Evolutionary conservation across 768 basidiomycete genomes (phyloP), one percentile per base, ranked within the genome.

Genomic region (Mycena filopes): DNA sequence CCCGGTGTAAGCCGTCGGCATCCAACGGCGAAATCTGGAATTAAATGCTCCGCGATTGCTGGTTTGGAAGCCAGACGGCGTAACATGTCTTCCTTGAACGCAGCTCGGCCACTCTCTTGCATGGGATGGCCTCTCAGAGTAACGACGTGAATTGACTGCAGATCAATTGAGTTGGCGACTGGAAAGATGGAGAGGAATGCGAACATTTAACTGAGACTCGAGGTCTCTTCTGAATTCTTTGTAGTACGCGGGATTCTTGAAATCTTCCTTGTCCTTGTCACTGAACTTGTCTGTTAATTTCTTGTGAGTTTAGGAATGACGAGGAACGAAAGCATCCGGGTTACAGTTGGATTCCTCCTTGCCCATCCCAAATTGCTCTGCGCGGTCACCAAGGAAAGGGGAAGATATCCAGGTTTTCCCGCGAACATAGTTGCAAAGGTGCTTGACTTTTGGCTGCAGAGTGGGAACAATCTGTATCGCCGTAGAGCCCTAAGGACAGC

Each of bases 1-100:
- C 88, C 89, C 2, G 89, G 87, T 0, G 90, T 91, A 50, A 90
- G 74, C n/a, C 89, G 81, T 28, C 88, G 81, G 74, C 89, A 91
- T 6, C 78, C 82, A 18, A 88, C 83, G 7, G 83, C 77, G 67
- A 89, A 90, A 48, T 84, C 77, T 15, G 89, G 88, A 26, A 89
- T 79, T n/a, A 89, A 64, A 49, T 86, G 77, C 43, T 89, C 84
- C 11, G 85, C 84, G 66, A 91, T 90, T 81, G 83, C 83, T 2
- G 87, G 87, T 70, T 84, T 88, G 72, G 84, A 84, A 15, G 78
- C 80, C 18, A 90, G 75, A 61, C 82, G 83, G 63, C 81, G 71
- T 50, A 77, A 50, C 86, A 90, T 89, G 41, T 79, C 74, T 42
- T 77, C 76, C 29, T 72, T 76, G 70, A 87, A 84, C 3, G 73